A percentile compares a stretch with the other conserved stretches of the same genome.
These are phyloP conservation scores for Pseudopyrenochaeta lycopersici DNA, from an alignment of 2,329 filamentous ascomycete genomes.

Conservation along the genomic window DNA sequence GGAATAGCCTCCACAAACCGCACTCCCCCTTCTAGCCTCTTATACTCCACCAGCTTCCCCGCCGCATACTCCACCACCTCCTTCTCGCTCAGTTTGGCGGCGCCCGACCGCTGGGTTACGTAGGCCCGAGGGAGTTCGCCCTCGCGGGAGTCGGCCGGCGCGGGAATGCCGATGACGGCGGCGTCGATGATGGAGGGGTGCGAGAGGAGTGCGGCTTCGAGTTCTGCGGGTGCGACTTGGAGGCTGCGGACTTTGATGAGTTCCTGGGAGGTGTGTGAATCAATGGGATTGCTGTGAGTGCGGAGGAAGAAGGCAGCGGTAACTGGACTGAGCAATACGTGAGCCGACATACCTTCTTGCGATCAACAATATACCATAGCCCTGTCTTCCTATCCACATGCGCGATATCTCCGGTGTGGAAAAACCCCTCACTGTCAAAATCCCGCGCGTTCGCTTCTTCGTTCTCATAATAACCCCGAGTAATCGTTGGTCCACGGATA, in stretches of 20 bases:
- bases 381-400: neutral
- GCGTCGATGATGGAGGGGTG: conserved; percentile 51
- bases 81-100: neutral
- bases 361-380: conserved; percentile 78
- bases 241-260: conserved; percentile 46
- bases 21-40: neutral
- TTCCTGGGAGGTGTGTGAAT: no score
- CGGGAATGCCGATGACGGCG: conserved; percentile 34
- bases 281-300: no score
- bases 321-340: no score
- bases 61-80: neutral
- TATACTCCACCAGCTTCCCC: neutral
- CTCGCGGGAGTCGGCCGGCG: neutral
- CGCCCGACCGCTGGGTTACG: neutral
- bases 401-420: conserved; percentile 52
- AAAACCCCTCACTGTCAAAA: conserved; percentile 27
- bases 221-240: conserved; percentile 54
- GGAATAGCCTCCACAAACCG: neutral
- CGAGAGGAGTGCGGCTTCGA: conserved; percentile 48
- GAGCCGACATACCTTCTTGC: no score
- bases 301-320: no score
- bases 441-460: neutral
- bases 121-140: neutral
- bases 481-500: conserved; percentile 20
- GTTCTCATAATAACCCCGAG: conserved; percentile 20